phyloP scores from a whole-genome alignment of 2,329 filamentous ascomycete species.

The Cylindrodendrum hubeiense region DNA sequence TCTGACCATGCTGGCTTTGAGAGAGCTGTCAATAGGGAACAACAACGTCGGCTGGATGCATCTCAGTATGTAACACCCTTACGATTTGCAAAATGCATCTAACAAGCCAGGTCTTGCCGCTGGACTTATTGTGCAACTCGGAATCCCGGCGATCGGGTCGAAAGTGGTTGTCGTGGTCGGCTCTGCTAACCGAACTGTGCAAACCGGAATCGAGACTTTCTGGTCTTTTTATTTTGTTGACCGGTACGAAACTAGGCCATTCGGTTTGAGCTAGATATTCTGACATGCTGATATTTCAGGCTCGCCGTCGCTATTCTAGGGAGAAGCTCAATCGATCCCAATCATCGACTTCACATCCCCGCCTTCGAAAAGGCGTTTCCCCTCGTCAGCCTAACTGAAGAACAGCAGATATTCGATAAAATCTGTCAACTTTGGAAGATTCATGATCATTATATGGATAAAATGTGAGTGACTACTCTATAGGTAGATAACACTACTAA shows the following conservation, averaged over 20 bases:
- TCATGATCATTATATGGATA: neutral
- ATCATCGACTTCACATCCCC: neutral
- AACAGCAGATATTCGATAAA: neutral
- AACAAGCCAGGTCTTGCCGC: neutral
- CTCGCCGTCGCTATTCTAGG: neutral
- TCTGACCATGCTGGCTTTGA: neutral
- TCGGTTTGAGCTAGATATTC: too few species aligned
- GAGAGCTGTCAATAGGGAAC: neutral
- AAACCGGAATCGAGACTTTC: neutral
- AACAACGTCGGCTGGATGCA: neutral
- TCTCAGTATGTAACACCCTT: neutral
- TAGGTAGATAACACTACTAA: neutral
- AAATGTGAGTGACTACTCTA: neutral
- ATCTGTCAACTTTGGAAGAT: neutral
- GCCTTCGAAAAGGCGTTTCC: neutral
- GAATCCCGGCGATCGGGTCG: neutral
- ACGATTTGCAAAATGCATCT: accelerated
- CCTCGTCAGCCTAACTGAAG: neutral
- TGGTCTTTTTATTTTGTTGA: neutral
- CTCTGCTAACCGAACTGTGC: neutral
- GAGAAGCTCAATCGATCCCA: neutral
- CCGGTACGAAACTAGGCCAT: too few species aligned
- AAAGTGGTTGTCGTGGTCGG: neutral
- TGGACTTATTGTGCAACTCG: neutral
- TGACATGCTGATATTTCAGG: neutral